Evolutionary conservation across 1,139 yeast species (phyloP).

Genomic region (Hyphopichia burtonii): DNA sequence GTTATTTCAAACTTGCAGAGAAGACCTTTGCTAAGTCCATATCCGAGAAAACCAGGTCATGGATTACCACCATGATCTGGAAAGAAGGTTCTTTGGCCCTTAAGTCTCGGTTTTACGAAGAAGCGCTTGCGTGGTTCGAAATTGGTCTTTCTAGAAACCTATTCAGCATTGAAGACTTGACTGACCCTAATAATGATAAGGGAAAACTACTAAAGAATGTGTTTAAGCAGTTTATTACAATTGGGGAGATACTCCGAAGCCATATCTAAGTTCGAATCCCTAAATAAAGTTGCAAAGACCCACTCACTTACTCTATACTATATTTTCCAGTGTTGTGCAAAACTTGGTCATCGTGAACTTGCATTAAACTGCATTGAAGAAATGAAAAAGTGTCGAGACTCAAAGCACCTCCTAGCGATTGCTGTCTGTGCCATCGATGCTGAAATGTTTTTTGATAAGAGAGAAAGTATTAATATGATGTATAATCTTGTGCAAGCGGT

Average conservation of each 20-base stretch:
- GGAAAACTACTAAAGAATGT: constrained; percentile 26
- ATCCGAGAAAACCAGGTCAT: constrained; percentile 16
- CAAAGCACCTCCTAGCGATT: constrained; percentile 10
- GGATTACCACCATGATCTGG: constrained; percentile 27
- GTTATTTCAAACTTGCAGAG: constrained; percentile 18
- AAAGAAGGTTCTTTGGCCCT: constrained; percentile 20
- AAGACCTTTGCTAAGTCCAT: constrained; percentile 16
- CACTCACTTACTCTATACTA: constrained; percentile 22
- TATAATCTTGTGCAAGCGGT: not conserved
- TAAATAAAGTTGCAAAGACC: constrained; percentile 9
- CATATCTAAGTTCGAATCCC: constrained; percentile 1
- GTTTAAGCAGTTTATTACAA: constrained; percentile 18
- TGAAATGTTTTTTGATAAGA: constrained; percentile 2
- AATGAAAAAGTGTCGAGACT: constrained; percentile 6
- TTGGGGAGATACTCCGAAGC: constrained; percentile 12
- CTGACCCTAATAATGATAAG: constrained; percentile 9
- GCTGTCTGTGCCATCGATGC: constrained; percentile 16
- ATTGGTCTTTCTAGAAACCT: constrained; percentile 20
- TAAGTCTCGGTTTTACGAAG: constrained; percentile 12
- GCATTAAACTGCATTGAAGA: constrained; percentile 8
- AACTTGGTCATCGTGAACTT: constrained; percentile 10
- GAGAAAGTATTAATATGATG: constrained; percentile 10
- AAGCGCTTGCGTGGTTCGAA: constrained; percentile 22
- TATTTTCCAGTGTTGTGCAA: constrained; percentile 16
- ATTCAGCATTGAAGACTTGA: constrained; percentile 11